Base-by-base conservation (phyloP, 257 asterid species). In the Nicotiana paniculata region DNA sequence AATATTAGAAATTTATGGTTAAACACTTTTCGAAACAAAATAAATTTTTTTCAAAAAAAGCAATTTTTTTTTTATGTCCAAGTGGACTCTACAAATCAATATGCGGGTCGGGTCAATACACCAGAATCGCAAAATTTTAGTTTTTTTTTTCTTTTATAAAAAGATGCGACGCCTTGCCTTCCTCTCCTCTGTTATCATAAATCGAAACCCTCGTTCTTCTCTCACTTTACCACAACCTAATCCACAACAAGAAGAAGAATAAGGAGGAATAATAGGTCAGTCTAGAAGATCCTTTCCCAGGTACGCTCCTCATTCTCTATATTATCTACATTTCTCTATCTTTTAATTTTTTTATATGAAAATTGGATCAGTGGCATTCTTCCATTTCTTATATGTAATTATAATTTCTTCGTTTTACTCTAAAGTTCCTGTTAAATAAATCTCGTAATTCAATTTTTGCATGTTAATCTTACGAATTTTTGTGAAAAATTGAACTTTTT, bases 181-280 rank as follows among this genome's bases (percentile, higher is more conserved):
- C 15, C 37, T 53, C 16, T 53, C 77, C 69, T 39, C 59, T 72
- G 81, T 76, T 74, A 76, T 51, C 82, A 53, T 87, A 69, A 83
- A 86, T 83, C 88, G 89, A 89, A 90, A 91, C 93, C 93, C 95
- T 91, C 89, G 91, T 87, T 87, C 84, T 82, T 82, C 63, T 77
- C 86, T 61, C 81, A 48, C 83, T 81, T 72, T 72, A 61, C 81
- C 66, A 59, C 69, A 83, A 61, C 86, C 30, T 17, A 46, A 84
- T 77, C 57, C 53, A 26, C 84, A 85, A 55, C 77, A 68, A 63
- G 16, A 59, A 46, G 77, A 54, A 63, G 57, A 70, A 54, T 77
- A 37, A 80, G 51, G 54, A 35, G 10, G 17, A 51, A 39, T 37
- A 43, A 12, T 15, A 76, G 13, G 24, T 26, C 48, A 68, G 54